Evolutionary conservation across 2,329 filamentous ascomycete genomes (phyloP), one percentile per base, ranked within the genome.

Genomic region (Cadophora malorum): DNA sequence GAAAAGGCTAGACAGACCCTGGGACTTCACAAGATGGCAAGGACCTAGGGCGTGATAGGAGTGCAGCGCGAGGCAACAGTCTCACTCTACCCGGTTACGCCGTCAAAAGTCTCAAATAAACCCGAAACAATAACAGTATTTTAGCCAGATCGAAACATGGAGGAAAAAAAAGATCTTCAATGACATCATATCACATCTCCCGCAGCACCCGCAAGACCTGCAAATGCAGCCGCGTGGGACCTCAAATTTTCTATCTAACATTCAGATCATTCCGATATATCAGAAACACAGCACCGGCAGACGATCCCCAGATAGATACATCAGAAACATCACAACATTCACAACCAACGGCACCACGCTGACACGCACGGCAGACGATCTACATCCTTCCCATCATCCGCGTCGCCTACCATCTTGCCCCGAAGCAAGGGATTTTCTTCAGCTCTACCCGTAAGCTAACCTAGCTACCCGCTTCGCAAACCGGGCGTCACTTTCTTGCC

Each of bases 121-220:
- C 12, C 41, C 6, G 19, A 21, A 45, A 45, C 41, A 45, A 28
- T 28, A 3, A 28, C 28, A 5, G 5, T 3, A 3, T 3, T 28
- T 5, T 28, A 5, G 28, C 28, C 28, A 28, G 10, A 45, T 9
- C 41, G 41, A 16, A 5, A 21, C 45, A 21, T 9, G 1, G n/a
- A n/a, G n/a, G n/a, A n/a, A 21, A 21, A 49, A 14, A 38, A 38
- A 38, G 23, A 38, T 9, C 55, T n/a, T 38, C 55, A 58, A 58
- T 58, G 55, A 58, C 55, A 58, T 58, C 55, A 58, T 38, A 58
- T 58, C 31, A 58, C 55, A 58, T 58, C 55, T 38, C 19, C 23
- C 21, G 38, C 33, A 59, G 21, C 33, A 45, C n/a, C 21, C n/a
- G n/a, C n/a, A n/a, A n/a, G n/a, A 28, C 5, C 28, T 28, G 28